Evolutionary conservation across 2,329 filamentous ascomycete species (phyloP).

Genomic region (Paraphoma chrysanthemicola): DNA sequence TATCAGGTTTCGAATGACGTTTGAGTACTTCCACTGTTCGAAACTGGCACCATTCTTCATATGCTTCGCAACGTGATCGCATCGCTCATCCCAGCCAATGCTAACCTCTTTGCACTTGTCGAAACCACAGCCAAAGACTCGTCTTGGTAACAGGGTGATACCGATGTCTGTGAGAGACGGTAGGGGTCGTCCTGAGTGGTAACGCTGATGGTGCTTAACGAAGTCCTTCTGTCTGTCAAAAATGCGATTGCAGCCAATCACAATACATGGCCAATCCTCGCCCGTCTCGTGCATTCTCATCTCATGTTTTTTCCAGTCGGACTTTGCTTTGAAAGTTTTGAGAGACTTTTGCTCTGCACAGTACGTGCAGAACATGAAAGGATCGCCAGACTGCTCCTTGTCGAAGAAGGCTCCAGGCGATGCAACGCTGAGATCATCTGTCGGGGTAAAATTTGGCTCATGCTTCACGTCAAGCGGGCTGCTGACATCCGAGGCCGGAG

Average conservation of each 20-base stretch:
- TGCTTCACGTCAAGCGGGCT: slow-evolving; percentile 40
- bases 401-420: slow-evolving; percentile 30
- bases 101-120: slow-evolving; percentile 49
- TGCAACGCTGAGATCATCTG: slow-evolving; percentile 40
- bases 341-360: slow-evolving; percentile 43
- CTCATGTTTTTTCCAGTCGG: slow-evolving; percentile 50
- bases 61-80: slow-evolving; percentile 48
- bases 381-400: slow-evolving; percentile 36
- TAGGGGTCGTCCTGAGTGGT: slow-evolving; percentile 44
- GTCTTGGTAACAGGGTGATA: slow-evolving; percentile 40
- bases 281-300: slow-evolving; percentile 50
- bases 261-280: slow-evolving; percentile 46
- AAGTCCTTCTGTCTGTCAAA: slow-evolving; percentile 49
- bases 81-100: slow-evolving; percentile 48
- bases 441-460: slow-evolving; percentile 39
- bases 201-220: slow-evolving; percentile 46
- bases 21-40: slow-evolving; percentile 48
- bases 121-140: slow-evolving; percentile 48
- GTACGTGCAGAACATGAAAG: slow-evolving; percentile 49
- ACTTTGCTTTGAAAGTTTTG: slow-evolving; percentile 49
- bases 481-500: slow-evolving; percentile 38
- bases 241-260: slow-evolving; percentile 42
- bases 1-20: slow-evolving; percentile 47
- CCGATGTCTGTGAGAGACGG: slow-evolving; percentile 45
- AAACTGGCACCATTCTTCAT: slow-evolving; percentile 47